phyloP scores from a whole-genome alignment of 805 yeast genomes.

The Dipodascus geniculatus region DNA sequence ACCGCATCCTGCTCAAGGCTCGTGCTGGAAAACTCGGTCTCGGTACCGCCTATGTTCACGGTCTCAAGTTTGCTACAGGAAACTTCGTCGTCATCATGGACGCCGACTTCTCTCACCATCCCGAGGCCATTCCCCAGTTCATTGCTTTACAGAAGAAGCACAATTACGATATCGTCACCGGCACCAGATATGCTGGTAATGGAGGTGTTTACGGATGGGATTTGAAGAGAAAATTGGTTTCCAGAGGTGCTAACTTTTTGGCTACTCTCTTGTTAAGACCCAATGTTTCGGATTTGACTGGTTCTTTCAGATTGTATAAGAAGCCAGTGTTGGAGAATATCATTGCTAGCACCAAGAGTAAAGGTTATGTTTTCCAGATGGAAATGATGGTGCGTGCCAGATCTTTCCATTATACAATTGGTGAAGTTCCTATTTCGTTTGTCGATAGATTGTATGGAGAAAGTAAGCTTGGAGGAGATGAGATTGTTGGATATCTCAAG shows the following conservation, averaged over 20 bases:
- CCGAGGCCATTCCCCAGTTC: conserved; percentile 67
- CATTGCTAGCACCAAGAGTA: conserved; percentile 55
- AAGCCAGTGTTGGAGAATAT: conserved; percentile 55
- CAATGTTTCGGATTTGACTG: conserved; percentile 61
- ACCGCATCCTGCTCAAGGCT: conserved; percentile 52
- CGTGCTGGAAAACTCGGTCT: conserved; percentile 70
- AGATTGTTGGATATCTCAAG: conserved; percentile 62
- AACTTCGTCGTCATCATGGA: conserved; percentile 73
- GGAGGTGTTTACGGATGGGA: conserved; percentile 86
- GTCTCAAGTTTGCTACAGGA: conserved; percentile 58
- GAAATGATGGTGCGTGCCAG: conserved; percentile 81
- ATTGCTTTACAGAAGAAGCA: conserved; percentile 44
- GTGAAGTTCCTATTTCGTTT: conserved; percentile 68
- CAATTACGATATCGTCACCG: conserved; percentile 32
- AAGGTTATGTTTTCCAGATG: conserved; percentile 81
- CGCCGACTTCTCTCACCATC: conserved; percentile 75
- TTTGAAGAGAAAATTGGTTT: conserved; percentile 62
- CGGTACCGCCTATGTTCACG: conserved; percentile 75
- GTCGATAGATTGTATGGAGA: conserved; percentile 75
- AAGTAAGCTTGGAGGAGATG: conserved; percentile 69
- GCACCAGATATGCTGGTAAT: conserved; percentile 65
- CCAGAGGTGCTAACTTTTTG: conserved; percentile 70
- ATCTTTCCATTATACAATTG: conserved; percentile 58
- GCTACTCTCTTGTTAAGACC: conserved; percentile 65
- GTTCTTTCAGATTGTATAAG: conserved; percentile 65